These are phyloP conservation scores for Cephalotrichum gorgonifer DNA, from an alignment of 2,329 filamentous ascomycete species.

Conservation along the genomic window DNA sequence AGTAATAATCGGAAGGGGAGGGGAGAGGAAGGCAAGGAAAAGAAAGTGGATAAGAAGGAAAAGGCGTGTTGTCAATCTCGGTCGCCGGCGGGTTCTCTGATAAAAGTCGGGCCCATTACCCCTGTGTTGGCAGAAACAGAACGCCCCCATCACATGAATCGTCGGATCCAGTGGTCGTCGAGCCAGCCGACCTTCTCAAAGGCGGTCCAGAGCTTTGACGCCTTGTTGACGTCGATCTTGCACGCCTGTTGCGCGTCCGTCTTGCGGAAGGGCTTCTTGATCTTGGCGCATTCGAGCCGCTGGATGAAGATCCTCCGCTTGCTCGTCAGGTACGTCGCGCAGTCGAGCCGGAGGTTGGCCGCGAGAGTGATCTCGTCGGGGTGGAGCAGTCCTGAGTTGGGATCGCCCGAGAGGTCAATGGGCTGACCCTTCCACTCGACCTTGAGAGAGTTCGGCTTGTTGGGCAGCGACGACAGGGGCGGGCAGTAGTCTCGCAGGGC, in stretches of 20 bases:
- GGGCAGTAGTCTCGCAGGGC: constrained; percentile 65
- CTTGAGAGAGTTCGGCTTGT: constrained; percentile 62
- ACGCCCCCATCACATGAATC: constrained; percentile 1
- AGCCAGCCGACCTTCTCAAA: constrained; percentile 86
- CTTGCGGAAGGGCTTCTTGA: constrained; percentile 81
- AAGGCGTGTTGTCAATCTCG: no score
- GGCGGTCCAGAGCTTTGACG: constrained; percentile 81
- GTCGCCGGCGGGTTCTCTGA: not conserved
- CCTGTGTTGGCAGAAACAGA: not conserved
- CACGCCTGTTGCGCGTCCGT: constrained; percentile 94
- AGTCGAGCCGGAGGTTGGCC: constrained; percentile 69
- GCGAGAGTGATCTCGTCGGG: constrained; percentile 69
- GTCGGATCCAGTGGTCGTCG: constrained; percentile 34
- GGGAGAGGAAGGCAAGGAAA: not conserved
- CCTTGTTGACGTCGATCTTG: constrained; percentile 97
- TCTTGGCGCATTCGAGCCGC: constrained; percentile 55
- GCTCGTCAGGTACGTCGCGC: constrained; percentile 81
- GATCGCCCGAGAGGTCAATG: constrained; percentile 65
- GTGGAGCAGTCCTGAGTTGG: constrained; percentile 61
- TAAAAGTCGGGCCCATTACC: not conserved
- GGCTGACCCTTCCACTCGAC: constrained; percentile 79
- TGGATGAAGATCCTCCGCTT: constrained; percentile 85
- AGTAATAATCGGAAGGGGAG: not conserved
- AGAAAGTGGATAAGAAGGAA: no score
- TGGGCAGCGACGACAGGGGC: constrained; percentile 52